Evolutionary conservation across 176 grass and related monocot species (phyloP), one percentile per base, ranked within the genome.

Genomic region (Neostapfia colusana): DNA sequence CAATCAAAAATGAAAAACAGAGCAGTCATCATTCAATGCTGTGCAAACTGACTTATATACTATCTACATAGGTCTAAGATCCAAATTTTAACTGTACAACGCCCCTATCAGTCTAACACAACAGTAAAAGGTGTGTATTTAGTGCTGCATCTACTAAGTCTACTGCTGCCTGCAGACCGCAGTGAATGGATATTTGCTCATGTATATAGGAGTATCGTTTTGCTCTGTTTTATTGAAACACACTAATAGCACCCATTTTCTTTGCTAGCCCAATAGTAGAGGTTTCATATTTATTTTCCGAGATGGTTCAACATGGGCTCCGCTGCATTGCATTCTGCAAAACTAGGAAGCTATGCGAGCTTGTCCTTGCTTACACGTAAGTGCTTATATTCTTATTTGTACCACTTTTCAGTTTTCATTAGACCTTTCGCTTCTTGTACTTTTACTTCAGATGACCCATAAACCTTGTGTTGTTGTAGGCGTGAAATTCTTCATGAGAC

Each of bases 301-400:
- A 93, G 83, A 91, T 97, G 94, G 94, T 97, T 87, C 94, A 89
- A 72, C 94, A 97, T 79, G 91, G 94, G 41, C 94, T 97, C 75
- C 89, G 91, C 68, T 93, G 94, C 80, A 97, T 97, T 84, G 94
- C 91, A 20, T 97, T 97, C 74, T 97, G 94, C 77, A 97, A 97
- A 89, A 91, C 86, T 37, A 88, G 91, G 72, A 97, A 89, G 70
- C 72, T 97, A 27, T 89, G 91, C 39, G 94, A 97, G 82, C 75
- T 97, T 85, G 91, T 93, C 65, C 86, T 97, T 40, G 79, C 77
- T 81, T 89, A 97, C 86, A 97, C 94, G 94, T 97, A 89, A 89
- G 91, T 63, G 0, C 51, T 23, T 31, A 31, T 70, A 73, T 86
- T 75, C 26, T 37, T 63, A 53, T 89, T 41, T 64, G 38, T 40